Evolutionary conservation across 192 early-diverging fungal species (phyloP).

Genomic region (Gamsiella multidivaricata): DNA sequence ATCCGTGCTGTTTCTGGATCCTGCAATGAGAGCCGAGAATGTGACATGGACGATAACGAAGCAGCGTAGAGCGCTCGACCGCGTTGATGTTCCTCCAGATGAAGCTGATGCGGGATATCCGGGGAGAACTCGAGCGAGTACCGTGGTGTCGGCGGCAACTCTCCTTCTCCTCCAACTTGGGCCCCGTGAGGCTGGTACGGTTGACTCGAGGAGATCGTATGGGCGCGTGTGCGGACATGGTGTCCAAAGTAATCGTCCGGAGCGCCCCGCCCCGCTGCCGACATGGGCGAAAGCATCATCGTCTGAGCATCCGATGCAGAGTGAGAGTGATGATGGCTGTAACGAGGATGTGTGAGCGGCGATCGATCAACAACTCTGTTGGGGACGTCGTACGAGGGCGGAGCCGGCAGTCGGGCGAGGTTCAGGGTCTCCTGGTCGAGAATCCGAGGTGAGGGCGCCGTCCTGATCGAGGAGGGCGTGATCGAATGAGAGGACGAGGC

Average conservation of each 20-base stretch:
- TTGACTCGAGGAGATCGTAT: slow-evolving; percentile 24
- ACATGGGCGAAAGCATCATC: not conserved
- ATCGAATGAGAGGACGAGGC: not conserved
- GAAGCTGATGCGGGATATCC: slow-evolving; percentile 31
- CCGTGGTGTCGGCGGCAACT: slow-evolving; percentile 22
- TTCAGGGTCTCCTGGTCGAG: slow-evolving; percentile 23
- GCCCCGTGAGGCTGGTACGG: slow-evolving; percentile 1
- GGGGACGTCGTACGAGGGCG: slow-evolving; percentile 43
- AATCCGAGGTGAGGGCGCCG: not conserved
- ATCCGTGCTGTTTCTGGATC: too few relatives aligned
- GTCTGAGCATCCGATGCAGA: slow-evolving; percentile 6
- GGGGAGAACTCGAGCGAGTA: slow-evolving; percentile 52
- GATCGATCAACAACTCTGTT: slow-evolving; percentile 34
- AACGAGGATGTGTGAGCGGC: slow-evolving; percentile 13
- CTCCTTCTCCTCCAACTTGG: not conserved
- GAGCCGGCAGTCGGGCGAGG: slow-evolving; percentile 19
- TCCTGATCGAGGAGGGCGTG: not conserved
- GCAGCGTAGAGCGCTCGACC: slow-evolving; percentile 13
- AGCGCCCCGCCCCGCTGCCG: too few relatives aligned
- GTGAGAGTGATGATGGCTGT: slow-evolving; percentile 4
- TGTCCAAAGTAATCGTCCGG: slow-evolving; percentile 35
- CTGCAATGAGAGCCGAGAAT: too few relatives aligned
- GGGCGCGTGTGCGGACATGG: slow-evolving; percentile 13
- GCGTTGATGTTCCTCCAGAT: slow-evolving; percentile 36
- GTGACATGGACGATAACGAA: not conserved